Conservation (phyloP, 75 land plant genomes). For the Selaginella moellendorffii region DNA sequence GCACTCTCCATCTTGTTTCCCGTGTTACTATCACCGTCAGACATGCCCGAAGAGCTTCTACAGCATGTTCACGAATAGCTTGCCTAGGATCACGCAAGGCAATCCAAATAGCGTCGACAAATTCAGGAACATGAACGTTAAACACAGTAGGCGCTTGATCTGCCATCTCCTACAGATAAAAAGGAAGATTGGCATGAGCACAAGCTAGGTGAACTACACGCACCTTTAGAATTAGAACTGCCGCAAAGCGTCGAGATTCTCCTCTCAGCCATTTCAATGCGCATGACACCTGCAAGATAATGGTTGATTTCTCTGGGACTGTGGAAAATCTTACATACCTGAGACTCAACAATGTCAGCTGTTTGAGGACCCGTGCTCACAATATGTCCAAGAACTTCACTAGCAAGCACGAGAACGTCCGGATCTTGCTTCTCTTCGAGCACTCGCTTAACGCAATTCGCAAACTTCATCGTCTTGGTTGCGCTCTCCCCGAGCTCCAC, state of each 20-base stretch:
- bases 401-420: constrained; percentile 57
- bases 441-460: constrained; percentile 39
- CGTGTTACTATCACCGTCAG: constrained; percentile 94
- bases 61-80: constrained; percentile 78
- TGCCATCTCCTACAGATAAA: constrained; percentile 82
- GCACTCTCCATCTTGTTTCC: constrained; percentile 99
- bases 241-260: constrained; percentile 84
- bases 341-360: constrained; percentile 88
- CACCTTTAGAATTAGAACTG: constrained; percentile 89
- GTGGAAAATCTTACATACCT: constrained; percentile 43
- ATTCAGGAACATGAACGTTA: constrained; percentile 94
- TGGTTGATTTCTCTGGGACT: neutral
- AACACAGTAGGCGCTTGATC: constrained; percentile 98
- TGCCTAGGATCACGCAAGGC: constrained; percentile 80
- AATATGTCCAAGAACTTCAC: constrained; percentile 73
- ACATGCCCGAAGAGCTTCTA: constrained; percentile 94
- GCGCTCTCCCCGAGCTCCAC: constrained; percentile 87
- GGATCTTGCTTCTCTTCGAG: constrained; percentile 80
- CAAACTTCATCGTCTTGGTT: constrained; percentile 64
- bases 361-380: constrained; percentile 91
- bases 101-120: constrained; percentile 97
- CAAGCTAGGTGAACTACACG: neutral
- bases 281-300: constrained; percentile 39
- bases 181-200: neutral
- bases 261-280: constrained; percentile 72